phyloP scores from a whole-genome alignment of 495 filamentous ascomycete genomes.

The Tuber calosporum region DNA sequence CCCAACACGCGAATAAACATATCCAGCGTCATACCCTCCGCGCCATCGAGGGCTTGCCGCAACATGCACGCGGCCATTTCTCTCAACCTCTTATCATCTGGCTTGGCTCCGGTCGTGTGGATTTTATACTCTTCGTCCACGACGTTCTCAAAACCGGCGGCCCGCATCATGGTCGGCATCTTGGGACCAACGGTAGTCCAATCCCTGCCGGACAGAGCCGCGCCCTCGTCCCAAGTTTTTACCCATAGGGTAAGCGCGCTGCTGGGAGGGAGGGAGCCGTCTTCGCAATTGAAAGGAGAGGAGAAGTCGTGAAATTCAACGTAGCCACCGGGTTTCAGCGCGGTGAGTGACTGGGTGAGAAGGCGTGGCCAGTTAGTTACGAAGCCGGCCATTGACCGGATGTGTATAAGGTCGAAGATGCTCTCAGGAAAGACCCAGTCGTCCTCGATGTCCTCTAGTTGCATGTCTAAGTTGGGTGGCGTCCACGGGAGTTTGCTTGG shows the following conservation, averaged over 20 bases:
- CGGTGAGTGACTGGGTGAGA: slow-evolving; percentile 33
- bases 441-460: slow-evolving; percentile 51
- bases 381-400: slow-evolving; percentile 48
- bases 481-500: slow-evolving; percentile 44
- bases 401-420: slow-evolving; percentile 53
- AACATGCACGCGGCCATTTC: slow-evolving; percentile 44
- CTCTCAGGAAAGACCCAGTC: slow-evolving; percentile 50
- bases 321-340: slow-evolving; percentile 50
- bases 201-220: slow-evolving; percentile 27
- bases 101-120: slow-evolving; percentile 52
- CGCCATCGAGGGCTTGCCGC: slow-evolving; percentile 44
- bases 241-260: slow-evolving; percentile 38
- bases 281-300: slow-evolving; percentile 43
- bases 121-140: slow-evolving; percentile 46
- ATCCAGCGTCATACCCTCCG: slow-evolving; percentile 47
- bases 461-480: slow-evolving; percentile 51
- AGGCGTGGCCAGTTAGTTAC: slow-evolving; percentile 49
- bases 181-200: slow-evolving; percentile 44
- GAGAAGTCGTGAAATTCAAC: slow-evolving; percentile 47
- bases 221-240: slow-evolving; percentile 43
- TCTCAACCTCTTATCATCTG: slow-evolving; percentile 43
- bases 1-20: slow-evolving; percentile 44
- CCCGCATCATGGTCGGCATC: slow-evolving; percentile 48
- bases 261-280: slow-evolving; percentile 42
- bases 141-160: slow-evolving; percentile 54